Evolutionary conservation across 1,284 basidiomycete genomes (phyloP).

Genomic region (Tilletia caries): DNA sequence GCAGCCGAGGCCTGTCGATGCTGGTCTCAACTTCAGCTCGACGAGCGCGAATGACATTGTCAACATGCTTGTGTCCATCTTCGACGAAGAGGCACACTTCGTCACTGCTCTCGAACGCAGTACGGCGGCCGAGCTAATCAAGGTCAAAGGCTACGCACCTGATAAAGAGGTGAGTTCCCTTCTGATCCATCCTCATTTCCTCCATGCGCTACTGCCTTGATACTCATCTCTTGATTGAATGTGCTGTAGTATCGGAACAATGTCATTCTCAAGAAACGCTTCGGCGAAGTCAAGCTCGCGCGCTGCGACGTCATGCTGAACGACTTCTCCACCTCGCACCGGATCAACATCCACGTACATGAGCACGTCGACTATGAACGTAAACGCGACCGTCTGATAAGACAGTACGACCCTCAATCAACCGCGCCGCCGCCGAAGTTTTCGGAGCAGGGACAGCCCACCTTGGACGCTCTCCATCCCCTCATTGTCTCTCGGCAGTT

Average conservation of each 20-base stretch:
- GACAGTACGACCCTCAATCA: neutral
- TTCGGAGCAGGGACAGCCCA: neutral
- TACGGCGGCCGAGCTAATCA: constrained; percentile 46
- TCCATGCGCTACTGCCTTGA: no score
- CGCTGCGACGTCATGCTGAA: constrained; percentile 51
- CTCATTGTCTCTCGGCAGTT: constrained; percentile 48
- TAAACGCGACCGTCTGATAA: no score
- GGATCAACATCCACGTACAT: constrained; percentile 25
- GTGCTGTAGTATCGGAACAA: constrained; percentile 41
- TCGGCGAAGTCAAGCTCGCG: constrained; percentile 45
- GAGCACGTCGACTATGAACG: neutral
- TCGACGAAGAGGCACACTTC: constrained; percentile 48
- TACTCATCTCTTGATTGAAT: neutral
- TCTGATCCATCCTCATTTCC: neutral
- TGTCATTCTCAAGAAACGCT: constrained; percentile 48
- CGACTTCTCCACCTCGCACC: constrained; percentile 40
- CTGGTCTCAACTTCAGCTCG: constrained; percentile 37
- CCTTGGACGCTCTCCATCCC: constrained; percentile 36
- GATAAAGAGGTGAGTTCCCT: constrained; percentile 28
- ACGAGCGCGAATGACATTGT: constrained; percentile 46
- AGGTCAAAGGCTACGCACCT: constrained; percentile 39
- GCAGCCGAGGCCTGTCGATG: constrained; percentile 22
- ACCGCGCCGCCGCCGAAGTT: no score
- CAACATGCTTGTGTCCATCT: constrained; percentile 48
- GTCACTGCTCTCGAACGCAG: constrained; percentile 46